These are phyloP conservation scores for Crithidia sp. DNA, from an alignment of 208 protist species.

Conservation along the genomic window DNA sequence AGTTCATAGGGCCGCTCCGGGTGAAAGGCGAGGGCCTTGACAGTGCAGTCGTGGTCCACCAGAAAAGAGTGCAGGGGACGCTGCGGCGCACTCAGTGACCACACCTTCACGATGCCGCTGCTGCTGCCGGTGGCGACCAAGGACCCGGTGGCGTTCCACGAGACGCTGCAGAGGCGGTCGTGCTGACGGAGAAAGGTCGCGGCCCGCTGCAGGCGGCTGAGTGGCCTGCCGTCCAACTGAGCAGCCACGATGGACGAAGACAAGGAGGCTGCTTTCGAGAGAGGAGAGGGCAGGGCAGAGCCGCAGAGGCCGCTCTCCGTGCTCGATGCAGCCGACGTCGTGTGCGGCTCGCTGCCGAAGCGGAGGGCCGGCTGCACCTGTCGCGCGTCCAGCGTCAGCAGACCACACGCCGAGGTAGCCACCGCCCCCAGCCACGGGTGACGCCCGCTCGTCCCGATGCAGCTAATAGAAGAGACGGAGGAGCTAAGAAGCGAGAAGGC, in stretches of 20 bases:
- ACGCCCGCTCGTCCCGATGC: slow-evolving; percentile 49
- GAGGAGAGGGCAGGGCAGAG: slow-evolving; percentile 6
- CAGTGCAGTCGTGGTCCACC: slow-evolving; percentile 40
- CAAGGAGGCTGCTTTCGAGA: not conserved
- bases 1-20: slow-evolving; percentile 72
- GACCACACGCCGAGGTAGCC: slow-evolving; percentile 56
- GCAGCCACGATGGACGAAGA: not conserved
- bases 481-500: slow-evolving; percentile 31
- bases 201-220: slow-evolving; percentile 35
- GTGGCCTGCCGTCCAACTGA: not conserved
- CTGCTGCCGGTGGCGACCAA: slow-evolving; percentile 66
- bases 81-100: slow-evolving; percentile 54
- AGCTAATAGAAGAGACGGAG: slow-evolving; percentile 55
- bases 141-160: slow-evolving; percentile 72
- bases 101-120: slow-evolving; percentile 66
- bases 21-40: slow-evolving; percentile 76
- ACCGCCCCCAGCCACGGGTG: slow-evolving; percentile 64
- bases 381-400: slow-evolving; percentile 68
- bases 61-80: slow-evolving; percentile 43
- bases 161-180: slow-evolving; percentile 65
- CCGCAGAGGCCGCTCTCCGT: not conserved
- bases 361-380: slow-evolving; percentile 27
- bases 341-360: slow-evolving; percentile 27
- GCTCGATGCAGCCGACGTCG: slow-evolving; percentile 1
- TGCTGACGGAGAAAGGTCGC: slow-evolving; percentile 32